Base-by-base conservation (phyloP, 257 asterid species). In the Solanum microdontum region DNA sequence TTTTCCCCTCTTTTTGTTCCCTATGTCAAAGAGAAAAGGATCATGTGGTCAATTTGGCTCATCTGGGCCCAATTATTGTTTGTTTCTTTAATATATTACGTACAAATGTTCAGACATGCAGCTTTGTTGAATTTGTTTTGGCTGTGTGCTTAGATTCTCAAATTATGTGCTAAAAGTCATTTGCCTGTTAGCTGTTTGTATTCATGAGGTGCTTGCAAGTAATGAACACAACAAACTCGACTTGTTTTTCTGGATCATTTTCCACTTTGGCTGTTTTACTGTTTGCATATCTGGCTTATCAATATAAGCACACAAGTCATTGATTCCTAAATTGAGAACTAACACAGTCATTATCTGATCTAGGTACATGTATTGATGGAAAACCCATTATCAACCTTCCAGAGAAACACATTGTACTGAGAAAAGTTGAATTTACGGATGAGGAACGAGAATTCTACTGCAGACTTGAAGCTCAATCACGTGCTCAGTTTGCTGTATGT, bases 401-500 rank as follows among this genome's bases (percentile, higher is more conserved):
- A 8, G 96, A 97, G 11, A 97, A 97, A 92, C 92, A 91, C 36
- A 92, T 97, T 87, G 93, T 94, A 87, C 90, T 97, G 94, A 94
- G 88, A 86, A 94, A 92, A 77, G 91, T 97, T 92, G 98, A 95
- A 69, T 97, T 97, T 91, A 94, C 99, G 9, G 86, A 89, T 51
- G 97, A 94, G 90, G 99, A 97, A 89, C 93, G 98, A 10, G 94
- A 92, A 45, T 97, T 95, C 93, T 97, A 97, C 91, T 82, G 92
- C 92, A 92, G 91, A 86, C 99, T 97, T 24, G 99, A 97, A 91
- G 94, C 98, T 86, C 95, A 93, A 23, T 97, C 99, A 37, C 96
- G 96, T 51, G 98, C 99, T 89, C 98, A 95, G 88, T 97, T 95
- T 91, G 99, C 99, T 33, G 99, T 97, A 94, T 90, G 98, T 91